Conservation (phyloP, 805 yeast species). For the Sugiyamaella smithiae region DNA sequence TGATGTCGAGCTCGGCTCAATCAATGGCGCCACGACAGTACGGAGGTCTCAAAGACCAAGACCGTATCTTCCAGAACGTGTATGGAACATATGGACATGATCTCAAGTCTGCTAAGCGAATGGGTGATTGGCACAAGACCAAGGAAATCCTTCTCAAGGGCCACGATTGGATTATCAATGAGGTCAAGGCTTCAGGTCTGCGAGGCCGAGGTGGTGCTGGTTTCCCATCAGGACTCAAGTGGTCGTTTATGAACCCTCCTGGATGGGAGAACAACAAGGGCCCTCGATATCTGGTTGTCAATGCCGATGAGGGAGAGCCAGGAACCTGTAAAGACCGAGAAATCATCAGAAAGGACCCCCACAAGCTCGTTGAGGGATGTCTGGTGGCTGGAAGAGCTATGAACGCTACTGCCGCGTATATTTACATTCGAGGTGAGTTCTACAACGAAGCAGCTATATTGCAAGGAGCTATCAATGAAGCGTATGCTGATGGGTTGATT, state of each 20-base stretch:
- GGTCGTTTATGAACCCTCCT: constrained; percentile 95
- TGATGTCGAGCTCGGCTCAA: constrained; percentile 9
- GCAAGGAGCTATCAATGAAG: constrained; percentile 83
- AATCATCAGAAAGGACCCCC: constrained; percentile 88
- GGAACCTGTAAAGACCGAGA: constrained; percentile 93
- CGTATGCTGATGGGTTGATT: constrained; percentile 72
- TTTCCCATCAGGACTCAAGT: constrained; percentile 84
- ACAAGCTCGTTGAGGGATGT: constrained; percentile 90
- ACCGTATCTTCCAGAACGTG: constrained; percentile 82
- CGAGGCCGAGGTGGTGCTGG: constrained; percentile 96
- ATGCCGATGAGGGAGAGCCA: constrained; percentile 95
- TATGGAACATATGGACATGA: constrained; percentile 75
- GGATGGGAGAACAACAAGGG: constrained; percentile 90
- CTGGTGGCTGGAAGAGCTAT: constrained; percentile 84
- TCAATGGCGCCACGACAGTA: constrained; percentile 39
- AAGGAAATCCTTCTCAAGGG: constrained; percentile 81
- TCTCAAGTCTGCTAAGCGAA: constrained; percentile 65
- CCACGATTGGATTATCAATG: constrained; percentile 86
- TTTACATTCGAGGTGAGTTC: constrained; percentile 88
- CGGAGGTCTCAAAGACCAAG: constrained; percentile 79
- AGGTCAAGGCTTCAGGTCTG: constrained; percentile 77
- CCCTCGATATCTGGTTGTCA: constrained; percentile 85
- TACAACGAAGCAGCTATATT: constrained; percentile 73
- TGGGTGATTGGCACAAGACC: constrained; percentile 93
- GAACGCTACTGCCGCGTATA: constrained; percentile 92